Percentiles rank a stretch among this genome's conserved stretches.
Conservation (phyloP, 2,329 filamentous ascomycete species). For the Fusarium proliferatum region DNA sequence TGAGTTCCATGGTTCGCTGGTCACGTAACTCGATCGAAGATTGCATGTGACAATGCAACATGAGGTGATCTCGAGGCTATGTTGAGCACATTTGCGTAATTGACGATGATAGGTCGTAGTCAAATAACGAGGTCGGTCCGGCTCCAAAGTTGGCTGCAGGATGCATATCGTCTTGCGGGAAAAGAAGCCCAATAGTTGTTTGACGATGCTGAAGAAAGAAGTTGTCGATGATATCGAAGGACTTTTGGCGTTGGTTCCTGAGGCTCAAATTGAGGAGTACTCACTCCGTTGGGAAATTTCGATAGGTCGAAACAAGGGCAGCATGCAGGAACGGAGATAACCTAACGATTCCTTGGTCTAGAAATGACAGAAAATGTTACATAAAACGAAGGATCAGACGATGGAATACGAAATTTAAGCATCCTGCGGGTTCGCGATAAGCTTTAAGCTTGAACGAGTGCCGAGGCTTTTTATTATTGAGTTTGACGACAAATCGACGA, state of each 20-base stretch:
- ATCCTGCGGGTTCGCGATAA: background rate
- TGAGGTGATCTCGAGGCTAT: background rate
- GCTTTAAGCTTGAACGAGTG: background rate
- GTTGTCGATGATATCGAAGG: background rate
- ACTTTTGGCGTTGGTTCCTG: background rate
- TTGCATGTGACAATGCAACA: background rate
- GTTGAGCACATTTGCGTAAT: background rate
- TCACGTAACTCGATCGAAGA: background rate
- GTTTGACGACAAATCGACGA: background rate
- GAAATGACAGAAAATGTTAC: background rate
- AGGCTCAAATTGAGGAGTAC: background rate
- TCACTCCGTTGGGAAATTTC: conserved; percentile 1
- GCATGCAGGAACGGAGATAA: background rate
- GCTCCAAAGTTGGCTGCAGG: background rate
- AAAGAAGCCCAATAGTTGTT: background rate
- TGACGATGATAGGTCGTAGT: background rate
- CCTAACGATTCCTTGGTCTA: background rate
- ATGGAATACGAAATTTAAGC: background rate
- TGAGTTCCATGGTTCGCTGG: background rate
- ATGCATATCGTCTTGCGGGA: background rate
- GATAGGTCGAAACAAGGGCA: background rate
- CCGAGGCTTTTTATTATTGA: background rate
- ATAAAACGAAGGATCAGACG: background rate
- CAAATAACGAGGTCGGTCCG: conserved; percentile 17
- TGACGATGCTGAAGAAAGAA: background rate